Evolutionary conservation across 2,329 filamentous ascomycete genomes (phyloP), one percentile per base, ranked within the genome.

Genomic region (Cladobotryum mycophilum): DNA sequence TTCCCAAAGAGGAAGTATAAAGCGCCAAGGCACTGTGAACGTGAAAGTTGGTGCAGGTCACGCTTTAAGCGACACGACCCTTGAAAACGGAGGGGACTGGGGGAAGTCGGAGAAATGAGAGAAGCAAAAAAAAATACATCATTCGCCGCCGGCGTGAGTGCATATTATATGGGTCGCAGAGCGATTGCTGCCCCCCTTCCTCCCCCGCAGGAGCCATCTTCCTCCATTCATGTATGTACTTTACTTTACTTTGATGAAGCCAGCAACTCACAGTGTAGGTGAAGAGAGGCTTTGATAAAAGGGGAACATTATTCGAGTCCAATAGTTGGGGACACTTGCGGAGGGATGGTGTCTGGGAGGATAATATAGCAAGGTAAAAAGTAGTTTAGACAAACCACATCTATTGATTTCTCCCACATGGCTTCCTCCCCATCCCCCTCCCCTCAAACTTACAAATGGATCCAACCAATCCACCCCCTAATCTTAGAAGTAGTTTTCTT

Each of bases 111-210:
- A 42, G 40, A 12, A 41, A 18, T 22, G 40, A 18, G 25, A 42
- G 17, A 44, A 44, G 17, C 13, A 42, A 42, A 25, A 42, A 20
- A 20, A 20, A 20, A 20, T 3, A 20, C 3, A 20, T 5, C 41
- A 33, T 7, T 18, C 41, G 15, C 20, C 17, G n/a, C 41, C 48
- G 48, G 48, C 35, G 49, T 33, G 14, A 20, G 35, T 52, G 50
- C 47, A 45, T 49, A 52, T 45, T 49, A 35, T 52, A 41, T 52
- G 46, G 50, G 36, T 37, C 50, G 46, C 46, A 52, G 50, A 52
- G 50, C 47, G 41, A 49, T 45, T 49, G 30, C 44, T 30, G 17
- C 33, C 22, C 7, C 22, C 22, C 4, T 25, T 7, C 22, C 22
- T 30, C 25, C 9, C 25, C 4, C 9, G 6, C 9, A 3, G 6